Evolutionary conservation across 495 filamentous ascomycete species (phyloP).

Genomic region (Chaetomium cochliodes): DNA sequence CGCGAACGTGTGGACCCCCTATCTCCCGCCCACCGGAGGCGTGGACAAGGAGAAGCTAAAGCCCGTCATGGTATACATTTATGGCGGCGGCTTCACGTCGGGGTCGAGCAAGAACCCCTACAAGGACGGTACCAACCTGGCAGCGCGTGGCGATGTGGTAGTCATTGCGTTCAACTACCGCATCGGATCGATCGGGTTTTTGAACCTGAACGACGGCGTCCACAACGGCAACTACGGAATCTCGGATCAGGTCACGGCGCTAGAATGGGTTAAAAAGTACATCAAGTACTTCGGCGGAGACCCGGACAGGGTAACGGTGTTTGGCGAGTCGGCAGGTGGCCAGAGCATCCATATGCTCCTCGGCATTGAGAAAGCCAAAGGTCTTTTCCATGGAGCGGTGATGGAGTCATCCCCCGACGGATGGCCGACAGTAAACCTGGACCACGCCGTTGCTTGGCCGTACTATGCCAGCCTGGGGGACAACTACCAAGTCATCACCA

Average conservation of each 20-base stretch:
- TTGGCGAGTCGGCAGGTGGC: slow-evolving; percentile 55
- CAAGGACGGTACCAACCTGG: slow-evolving; percentile 46
- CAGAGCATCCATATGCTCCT: slow-evolving; percentile 35
- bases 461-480: slow-evolving; percentile 36
- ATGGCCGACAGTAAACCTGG: slow-evolving; percentile 22
- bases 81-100: slow-evolving; percentile 39
- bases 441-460: slow-evolving; percentile 14
- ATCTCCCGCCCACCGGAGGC: slow-evolving; percentile 30
- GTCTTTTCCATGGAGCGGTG: slow-evolving; percentile 46
- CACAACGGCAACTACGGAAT: slow-evolving; percentile 37
- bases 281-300: slow-evolving; percentile 67
- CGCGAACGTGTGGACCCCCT: slow-evolving; percentile 44
- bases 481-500: slow-evolving; percentile 35
- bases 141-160: slow-evolving; percentile 48
- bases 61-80: slow-evolving; percentile 43
- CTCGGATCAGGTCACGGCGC: slow-evolving; percentile 33
- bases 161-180: slow-evolving; percentile 42
- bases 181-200: slow-evolving; percentile 31
- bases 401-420: slow-evolving; percentile 44
- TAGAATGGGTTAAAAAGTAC: slow-evolving; percentile 66
- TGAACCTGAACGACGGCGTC: slow-evolving; percentile 36
- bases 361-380: slow-evolving; percentile 40
- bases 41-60: slow-evolving; percentile 25
- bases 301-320: slow-evolving; percentile 58
- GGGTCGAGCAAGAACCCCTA: slow-evolving; percentile 41